Percentiles rank a stretch among this genome's conserved stretches.
These are phyloP conservation scores for Vitis hybrid DNA, from an alignment of 177 flowering plant species.

Conservation along the genomic window DNA sequence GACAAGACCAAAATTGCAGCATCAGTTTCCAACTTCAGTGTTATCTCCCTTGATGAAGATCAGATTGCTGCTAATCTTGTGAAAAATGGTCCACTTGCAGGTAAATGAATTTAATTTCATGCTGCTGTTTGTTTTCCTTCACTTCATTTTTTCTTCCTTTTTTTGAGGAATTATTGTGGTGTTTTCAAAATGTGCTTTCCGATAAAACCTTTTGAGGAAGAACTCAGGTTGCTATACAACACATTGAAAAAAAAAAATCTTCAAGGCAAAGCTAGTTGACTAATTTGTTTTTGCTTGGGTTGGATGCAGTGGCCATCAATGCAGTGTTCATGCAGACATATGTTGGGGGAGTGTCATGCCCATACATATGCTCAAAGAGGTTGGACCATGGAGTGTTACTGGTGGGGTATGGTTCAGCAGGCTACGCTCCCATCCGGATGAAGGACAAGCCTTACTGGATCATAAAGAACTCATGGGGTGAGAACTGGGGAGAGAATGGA, in stretches of 20 bases:
- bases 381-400: constrained; percentile 67
- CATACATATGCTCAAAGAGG: constrained; percentile 56
- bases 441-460: constrained; percentile 53
- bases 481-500: constrained; percentile 50
- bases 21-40: constrained; percentile 82
- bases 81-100: constrained; percentile 92
- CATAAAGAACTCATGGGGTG: constrained; percentile 58
- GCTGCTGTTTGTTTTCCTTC: background rate
- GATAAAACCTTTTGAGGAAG: too few relatives aligned
- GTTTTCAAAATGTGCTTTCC: background rate
- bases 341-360: constrained; percentile 72
- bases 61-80: constrained; percentile 98
- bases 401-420: constrained; percentile 63
- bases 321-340: constrained; percentile 76
- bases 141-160: background rate
- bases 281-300: constrained; percentile 1
- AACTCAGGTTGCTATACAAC: too few relatives aligned
- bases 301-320: constrained; percentile 68
- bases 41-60: constrained; percentile 86
- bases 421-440: constrained; percentile 40
- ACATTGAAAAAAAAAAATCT: background rate
- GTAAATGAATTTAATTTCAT: constrained; percentile 24
- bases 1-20: constrained; percentile 88
- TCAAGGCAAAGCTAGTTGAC: too few relatives aligned
- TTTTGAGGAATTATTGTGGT: background rate